Conservation (phyloP, 768 basidiomycete species). For the Pleurotus eryngii region DNA sequence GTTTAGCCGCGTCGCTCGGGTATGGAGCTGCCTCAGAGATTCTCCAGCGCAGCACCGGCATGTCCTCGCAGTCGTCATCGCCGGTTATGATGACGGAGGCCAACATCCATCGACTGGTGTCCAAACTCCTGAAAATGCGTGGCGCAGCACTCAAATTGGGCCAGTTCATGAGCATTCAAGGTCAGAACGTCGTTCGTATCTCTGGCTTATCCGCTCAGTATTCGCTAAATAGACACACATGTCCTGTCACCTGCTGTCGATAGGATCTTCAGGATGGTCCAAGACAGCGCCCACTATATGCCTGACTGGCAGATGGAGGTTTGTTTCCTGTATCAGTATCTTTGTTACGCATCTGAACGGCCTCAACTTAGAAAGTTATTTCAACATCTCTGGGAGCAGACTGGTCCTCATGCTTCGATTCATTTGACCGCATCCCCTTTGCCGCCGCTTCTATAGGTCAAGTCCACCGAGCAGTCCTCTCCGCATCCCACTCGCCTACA, state of each 20-base stretch:
- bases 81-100: slow-evolving; percentile 87
- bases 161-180: slow-evolving; percentile 98
- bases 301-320: slow-evolving; percentile 99
- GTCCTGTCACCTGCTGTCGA: slow-evolving; percentile 86
- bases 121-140: slow-evolving; percentile 92
- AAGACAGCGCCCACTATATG: slow-evolving; percentile 98
- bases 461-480: slow-evolving; percentile 68
- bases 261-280: slow-evolving; percentile 83
- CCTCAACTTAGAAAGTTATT: slow-evolving; percentile 59
- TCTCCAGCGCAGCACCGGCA: slow-evolving; percentile 59
- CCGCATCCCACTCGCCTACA: slow-evolving; percentile 25
- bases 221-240: slow-evolving; percentile 66
- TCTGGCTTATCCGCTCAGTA: not conserved
- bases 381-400: slow-evolving; percentile 64
- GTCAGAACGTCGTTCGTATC: slow-evolving; percentile 19
- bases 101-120: slow-evolving; percentile 85
- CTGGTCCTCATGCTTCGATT: slow-evolving; percentile 69
- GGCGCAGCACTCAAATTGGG: slow-evolving; percentile 96
- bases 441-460: slow-evolving; percentile 98
- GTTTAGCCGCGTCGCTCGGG: slow-evolving; percentile 84
- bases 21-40: slow-evolving; percentile 90
- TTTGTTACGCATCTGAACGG: not conserved
- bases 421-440: slow-evolving; percentile 84
- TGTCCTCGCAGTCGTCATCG: slow-evolving; percentile 25
- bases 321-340: slow-evolving; percentile 9